These are phyloP conservation scores for Chlamydomonas sphaeroides DNA, from an alignment of 139 green algal genomes.

Conservation along the genomic window DNA sequence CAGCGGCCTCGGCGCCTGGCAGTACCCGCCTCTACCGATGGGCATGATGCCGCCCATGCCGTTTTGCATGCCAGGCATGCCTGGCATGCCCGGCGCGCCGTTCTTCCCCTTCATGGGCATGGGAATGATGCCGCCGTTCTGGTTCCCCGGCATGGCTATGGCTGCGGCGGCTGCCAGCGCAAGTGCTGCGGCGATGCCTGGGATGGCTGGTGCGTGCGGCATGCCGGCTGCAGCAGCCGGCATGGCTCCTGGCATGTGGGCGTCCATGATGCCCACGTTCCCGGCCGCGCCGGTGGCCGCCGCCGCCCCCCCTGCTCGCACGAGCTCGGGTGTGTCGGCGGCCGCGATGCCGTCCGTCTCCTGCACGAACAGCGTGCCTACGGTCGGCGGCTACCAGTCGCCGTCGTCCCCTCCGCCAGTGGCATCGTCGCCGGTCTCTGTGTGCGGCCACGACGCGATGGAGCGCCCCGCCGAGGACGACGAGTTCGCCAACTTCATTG, in stretches of 20 bases:
- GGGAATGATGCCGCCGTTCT: slow-evolving; percentile 35
- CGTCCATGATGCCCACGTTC: background rate
- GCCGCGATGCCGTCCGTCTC: slow-evolving; percentile 1
- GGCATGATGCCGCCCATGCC: slow-evolving; percentile 34
- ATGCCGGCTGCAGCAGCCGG: no score
- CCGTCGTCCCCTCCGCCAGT: background rate
- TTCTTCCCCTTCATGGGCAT: slow-evolving; percentile 36
- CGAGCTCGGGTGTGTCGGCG: background rate
- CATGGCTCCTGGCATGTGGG: background rate
- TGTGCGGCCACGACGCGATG: slow-evolving; percentile 3
- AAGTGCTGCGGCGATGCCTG: background rate
- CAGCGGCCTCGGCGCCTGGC: slow-evolving; percentile 17
- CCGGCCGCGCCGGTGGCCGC: background rate
- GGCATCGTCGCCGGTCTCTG: slow-evolving; percentile 5
- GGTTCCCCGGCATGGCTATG: slow-evolving; percentile 10
- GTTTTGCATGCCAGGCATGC: slow-evolving; percentile 9
- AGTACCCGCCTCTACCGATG: slow-evolving; percentile 35
- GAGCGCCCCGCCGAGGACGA: slow-evolving; percentile 7
- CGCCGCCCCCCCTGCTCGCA: background rate
- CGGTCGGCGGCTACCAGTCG: background rate
- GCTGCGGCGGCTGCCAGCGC: background rate
- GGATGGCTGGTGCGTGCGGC: background rate
- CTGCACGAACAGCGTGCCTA: slow-evolving; percentile 9
- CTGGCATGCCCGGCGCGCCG: background rate
- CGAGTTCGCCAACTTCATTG: slow-evolving; percentile 32